Conservation (phyloP, 2,329 filamentous ascomycete genomes). For the Penicillium sp. region DNA sequence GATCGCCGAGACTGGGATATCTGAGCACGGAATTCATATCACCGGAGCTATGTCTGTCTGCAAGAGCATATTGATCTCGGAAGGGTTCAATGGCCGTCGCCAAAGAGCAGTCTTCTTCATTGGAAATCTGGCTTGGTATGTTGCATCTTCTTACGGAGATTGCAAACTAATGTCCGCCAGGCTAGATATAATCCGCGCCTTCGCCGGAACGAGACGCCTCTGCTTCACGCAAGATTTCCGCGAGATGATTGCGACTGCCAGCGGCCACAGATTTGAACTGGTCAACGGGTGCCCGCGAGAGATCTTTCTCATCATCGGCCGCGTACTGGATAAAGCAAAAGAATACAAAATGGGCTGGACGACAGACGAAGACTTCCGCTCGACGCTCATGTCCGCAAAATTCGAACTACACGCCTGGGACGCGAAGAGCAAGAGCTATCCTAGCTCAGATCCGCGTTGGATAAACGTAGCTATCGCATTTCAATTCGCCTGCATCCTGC, state of each 20-base stretch:
- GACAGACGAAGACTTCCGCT: slow-evolving; percentile 26
- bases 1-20: slow-evolving; percentile 40
- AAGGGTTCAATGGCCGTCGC: slow-evolving; percentile 29
- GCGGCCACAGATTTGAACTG: slow-evolving; percentile 33
- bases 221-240: slow-evolving; percentile 36
- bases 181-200: slow-evolving; percentile 39
- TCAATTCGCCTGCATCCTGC: slow-evolving; percentile 35
- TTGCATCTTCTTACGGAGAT: background rate
- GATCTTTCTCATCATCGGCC: slow-evolving; percentile 35
- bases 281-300: slow-evolving; percentile 38
- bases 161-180: slow-evolving; percentile 17
- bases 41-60: slow-evolving; percentile 40
- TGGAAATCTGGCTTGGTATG: slow-evolving; percentile 36
- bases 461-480: slow-evolving; percentile 31
- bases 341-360: slow-evolving; percentile 28
- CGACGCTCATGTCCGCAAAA: slow-evolving; percentile 23
- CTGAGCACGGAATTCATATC: slow-evolving; percentile 38
- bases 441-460: slow-evolving; percentile 32
- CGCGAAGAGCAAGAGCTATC: slow-evolving; percentile 25
- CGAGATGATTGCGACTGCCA: slow-evolving; percentile 29
- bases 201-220: slow-evolving; percentile 31
- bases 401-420: slow-evolving; percentile 32
- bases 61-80: slow-evolving; percentile 30
- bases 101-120: slow-evolving; percentile 36
- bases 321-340: slow-evolving; percentile 34